Conservation (phyloP, 2,329 filamentous ascomycete genomes). For the Ophiostoma fasciatum region DNA sequence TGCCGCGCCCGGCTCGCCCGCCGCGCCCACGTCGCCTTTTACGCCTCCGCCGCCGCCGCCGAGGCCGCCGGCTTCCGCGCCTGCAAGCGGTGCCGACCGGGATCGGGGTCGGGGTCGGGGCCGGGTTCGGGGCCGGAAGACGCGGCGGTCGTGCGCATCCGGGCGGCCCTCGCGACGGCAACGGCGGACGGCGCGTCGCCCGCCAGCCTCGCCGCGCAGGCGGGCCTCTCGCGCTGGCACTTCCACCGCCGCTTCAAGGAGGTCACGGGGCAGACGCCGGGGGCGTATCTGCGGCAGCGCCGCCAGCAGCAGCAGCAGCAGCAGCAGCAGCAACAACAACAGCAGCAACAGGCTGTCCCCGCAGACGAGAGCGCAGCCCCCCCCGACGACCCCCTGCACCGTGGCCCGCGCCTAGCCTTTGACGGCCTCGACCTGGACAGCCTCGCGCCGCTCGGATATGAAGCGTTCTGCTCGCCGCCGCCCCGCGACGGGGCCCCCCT, state of each 20-base stretch:
- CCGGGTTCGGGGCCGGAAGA: slow-evolving; percentile 27
- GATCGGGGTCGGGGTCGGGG: slow-evolving; percentile 18
- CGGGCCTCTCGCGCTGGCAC: slow-evolving; percentile 40
- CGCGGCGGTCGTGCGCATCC: slow-evolving; percentile 26
- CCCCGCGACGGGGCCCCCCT: no score
- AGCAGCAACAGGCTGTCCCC: background rate
- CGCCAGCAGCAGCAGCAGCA: slow-evolving; percentile 1
- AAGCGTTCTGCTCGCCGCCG: no score
- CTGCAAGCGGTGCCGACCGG: slow-evolving; percentile 43
- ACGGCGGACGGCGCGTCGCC: slow-evolving; percentile 11
- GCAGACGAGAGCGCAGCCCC: no score
- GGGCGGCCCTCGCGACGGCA: slow-evolving; percentile 15
- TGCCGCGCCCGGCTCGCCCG: slow-evolving; percentile 46
- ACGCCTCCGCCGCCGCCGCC: slow-evolving; percentile 29
- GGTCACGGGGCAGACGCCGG: slow-evolving; percentile 33
- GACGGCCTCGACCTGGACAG: no score
- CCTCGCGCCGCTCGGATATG: no score
- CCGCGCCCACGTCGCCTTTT: slow-evolving; percentile 45
- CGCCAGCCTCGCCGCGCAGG: slow-evolving; percentile 28
- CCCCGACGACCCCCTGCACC: no score
- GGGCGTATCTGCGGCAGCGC: slow-evolving; percentile 18
- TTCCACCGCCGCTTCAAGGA: slow-evolving; percentile 45
- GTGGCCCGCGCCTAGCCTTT: no score
- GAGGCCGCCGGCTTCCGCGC: slow-evolving; percentile 33
- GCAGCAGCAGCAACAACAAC: background rate